Conservation (phyloP, 345 rosid species). For the Salix purpurea region DNA sequence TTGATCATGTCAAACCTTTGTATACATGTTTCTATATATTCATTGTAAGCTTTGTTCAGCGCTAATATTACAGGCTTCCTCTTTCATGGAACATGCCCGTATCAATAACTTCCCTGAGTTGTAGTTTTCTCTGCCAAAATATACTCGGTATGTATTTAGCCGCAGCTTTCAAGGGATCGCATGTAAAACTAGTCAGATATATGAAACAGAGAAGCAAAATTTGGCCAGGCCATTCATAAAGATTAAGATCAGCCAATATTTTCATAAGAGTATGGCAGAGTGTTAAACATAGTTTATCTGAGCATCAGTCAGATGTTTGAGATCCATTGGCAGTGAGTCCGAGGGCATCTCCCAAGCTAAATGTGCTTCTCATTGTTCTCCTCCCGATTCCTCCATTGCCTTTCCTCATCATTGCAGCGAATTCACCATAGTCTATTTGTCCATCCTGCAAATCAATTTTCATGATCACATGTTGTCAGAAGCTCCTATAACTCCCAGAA, state of each 20-base stretch:
- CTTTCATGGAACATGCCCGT: too few species aligned
- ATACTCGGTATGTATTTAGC: too few species aligned
- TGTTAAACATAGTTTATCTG: neutral
- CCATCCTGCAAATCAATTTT: slow-evolving; percentile 51
- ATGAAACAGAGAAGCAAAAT: neutral
- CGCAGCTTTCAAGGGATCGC: too few species aligned
- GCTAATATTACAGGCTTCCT: too few species aligned
- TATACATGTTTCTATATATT: too few species aligned
- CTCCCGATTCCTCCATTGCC: slow-evolving; percentile 63
- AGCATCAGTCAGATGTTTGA: slow-evolving; percentile 14
- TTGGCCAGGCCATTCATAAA: slow-evolving; percentile 10
- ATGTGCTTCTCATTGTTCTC: slow-evolving; percentile 53
- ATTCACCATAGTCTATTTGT: slow-evolving; percentile 65
- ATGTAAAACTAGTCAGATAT: too few species aligned
- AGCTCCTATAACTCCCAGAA: neutral
- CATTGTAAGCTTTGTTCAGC: too few species aligned
- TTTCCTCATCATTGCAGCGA: slow-evolving; percentile 76
- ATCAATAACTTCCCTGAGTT: too few species aligned
- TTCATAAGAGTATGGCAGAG: neutral
- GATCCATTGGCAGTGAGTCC: slow-evolving; percentile 20
- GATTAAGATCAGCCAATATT: neutral
- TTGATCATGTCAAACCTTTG: too few species aligned
- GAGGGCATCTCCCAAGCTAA: slow-evolving; percentile 45
- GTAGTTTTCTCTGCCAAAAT: too few species aligned
- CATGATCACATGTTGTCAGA: neutral